These are phyloP conservation scores for Debaryomyces maramus DNA, from an alignment of 805 yeast genomes.

Conservation along the genomic window DNA sequence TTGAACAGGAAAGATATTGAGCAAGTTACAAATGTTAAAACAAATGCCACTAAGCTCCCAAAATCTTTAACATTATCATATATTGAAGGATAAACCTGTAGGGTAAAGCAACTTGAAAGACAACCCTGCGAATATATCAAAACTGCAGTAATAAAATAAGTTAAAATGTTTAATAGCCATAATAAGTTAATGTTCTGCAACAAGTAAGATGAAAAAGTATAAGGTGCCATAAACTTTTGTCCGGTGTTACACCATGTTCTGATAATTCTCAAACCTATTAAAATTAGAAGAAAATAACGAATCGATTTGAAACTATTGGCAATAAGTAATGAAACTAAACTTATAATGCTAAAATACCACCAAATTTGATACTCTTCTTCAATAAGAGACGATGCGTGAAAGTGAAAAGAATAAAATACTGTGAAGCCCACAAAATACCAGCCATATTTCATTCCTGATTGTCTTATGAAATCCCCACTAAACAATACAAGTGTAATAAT, in stretches of 20 bases:
- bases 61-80: constrained; percentile 14
- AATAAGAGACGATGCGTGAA: constrained; percentile 73
- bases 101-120: constrained; percentile 19
- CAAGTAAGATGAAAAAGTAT: constrained; percentile 45
- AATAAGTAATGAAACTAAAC: constrained; percentile 11
- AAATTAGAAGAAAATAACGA: constrained; percentile 11
- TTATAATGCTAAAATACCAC: constrained; percentile 57
- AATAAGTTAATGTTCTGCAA: constrained; percentile 27
- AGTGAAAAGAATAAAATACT: constrained; percentile 58
- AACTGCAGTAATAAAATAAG: constrained; percentile 31
- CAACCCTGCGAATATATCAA: constrained; percentile 25
- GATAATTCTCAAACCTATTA: constrained; percentile 52
- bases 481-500: constrained; percentile 20
- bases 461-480: neutral
- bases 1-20: constrained; percentile 55
- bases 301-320: constrained; percentile 6
- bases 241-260: constrained; percentile 91
- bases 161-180: constrained; percentile 49
- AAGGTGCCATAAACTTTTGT: constrained; percentile 61
- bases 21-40: constrained; percentile 46
- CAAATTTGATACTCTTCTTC: constrained; percentile 97
- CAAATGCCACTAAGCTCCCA: constrained; percentile 41
- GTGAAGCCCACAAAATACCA: constrained; percentile 40
- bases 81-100: constrained; percentile 6
- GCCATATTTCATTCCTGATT: constrained; percentile 7